Evolutionary conservation across 2,329 filamentous ascomycete genomes (phyloP).

Genomic region (Kalmusia sp.): DNA sequence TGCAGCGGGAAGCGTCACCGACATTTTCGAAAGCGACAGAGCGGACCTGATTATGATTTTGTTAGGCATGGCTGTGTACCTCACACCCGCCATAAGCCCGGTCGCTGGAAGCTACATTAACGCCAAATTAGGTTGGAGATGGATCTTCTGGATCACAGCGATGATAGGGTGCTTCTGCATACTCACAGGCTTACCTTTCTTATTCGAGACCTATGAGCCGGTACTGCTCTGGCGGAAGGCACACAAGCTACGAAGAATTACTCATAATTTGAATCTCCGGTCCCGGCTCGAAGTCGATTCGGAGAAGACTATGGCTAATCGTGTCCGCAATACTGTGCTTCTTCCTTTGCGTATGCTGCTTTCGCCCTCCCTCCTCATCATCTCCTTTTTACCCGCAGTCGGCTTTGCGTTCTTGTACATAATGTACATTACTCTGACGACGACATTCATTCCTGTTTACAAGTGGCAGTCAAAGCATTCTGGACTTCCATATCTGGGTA

Average conservation of each 20-base stretch:
- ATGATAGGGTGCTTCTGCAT: slow-evolving; percentile 21
- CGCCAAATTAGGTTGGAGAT: slow-evolving; percentile 19
- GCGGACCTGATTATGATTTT: slow-evolving; percentile 22
- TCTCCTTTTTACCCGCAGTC: slow-evolving; percentile 30
- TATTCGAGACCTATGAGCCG: slow-evolving; percentile 52
- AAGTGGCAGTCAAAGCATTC: slow-evolving; percentile 7
- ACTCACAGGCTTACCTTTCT: slow-evolving; percentile 36
- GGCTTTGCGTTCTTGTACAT: slow-evolving; percentile 42
- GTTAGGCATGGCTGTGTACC: slow-evolving; percentile 8
- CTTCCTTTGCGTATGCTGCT: slow-evolving; percentile 62
- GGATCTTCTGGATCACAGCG: slow-evolving; percentile 19
- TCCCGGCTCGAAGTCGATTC: slow-evolving; percentile 27
- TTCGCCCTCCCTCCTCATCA: slow-evolving; percentile 58
- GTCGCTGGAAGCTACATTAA: slow-evolving; percentile 8
- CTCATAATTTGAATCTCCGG: slow-evolving; percentile 69
- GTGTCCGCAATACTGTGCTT: slow-evolving; percentile 46
- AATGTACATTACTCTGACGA: slow-evolving; percentile 25
- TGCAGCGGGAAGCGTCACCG: slow-evolving; percentile 28
- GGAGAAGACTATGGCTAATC: background rate
- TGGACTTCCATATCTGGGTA: slow-evolving; percentile 12
- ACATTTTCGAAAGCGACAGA: slow-evolving; percentile 19
- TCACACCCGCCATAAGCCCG: slow-evolving; percentile 15
- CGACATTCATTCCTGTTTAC: slow-evolving; percentile 21
- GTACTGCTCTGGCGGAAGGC: slow-evolving; percentile 45
- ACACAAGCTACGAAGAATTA: slow-evolving; percentile 53